Base-by-base conservation (phyloP, 306 rosid genomes). In the Spatholobus suberectus region DNA sequence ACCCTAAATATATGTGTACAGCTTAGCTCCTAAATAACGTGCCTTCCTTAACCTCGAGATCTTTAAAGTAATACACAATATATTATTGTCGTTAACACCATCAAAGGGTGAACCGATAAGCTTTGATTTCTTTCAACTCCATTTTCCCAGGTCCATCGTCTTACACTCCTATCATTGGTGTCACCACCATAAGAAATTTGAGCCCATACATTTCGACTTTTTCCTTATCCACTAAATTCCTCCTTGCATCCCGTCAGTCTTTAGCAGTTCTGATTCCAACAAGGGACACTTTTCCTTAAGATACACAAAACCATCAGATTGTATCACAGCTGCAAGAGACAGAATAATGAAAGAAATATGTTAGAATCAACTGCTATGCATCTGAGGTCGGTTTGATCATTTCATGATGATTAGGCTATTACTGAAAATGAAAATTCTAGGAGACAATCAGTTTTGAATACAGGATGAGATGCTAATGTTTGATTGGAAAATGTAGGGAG, bases 111-210 rank as follows among this genome's bases (percentile, higher is more conserved):
- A 70, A 79, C 91, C 95, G 95, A 92, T 83, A 89, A 73, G 84
- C 82, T 89, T 76, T 85, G 91, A 81, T 85, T 86, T 85, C 90
- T 75, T 58, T 91, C 94, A 37, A 77, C 91, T 46, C 91, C 95
- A 63, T 94, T 91, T 72, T 92, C 93, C 97, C 96, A 89, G 70
- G 93, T 90, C 79, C 83, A 89, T 84, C 92, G 97, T 86, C 96
- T 90, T 54, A 89, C 90, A 52, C 92, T n/a, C n/a, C 90, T 81
- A 65, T 93, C 98, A 61, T n/a, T 88, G 49, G 96, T 90, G 73
- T 94, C 94, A 59, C 90, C 98, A 0, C 98, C 97, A 38, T 94
- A 96, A 3, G 97, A 94, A 62, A 91, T 91, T 81, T 92, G 96
- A 35, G 90, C 98, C 98, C 98, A 94, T 68, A 94, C 94, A 14